phyloP scores from a whole-genome alignment of 768 basidiomycete genomes.

The Suillus plorans region DNA sequence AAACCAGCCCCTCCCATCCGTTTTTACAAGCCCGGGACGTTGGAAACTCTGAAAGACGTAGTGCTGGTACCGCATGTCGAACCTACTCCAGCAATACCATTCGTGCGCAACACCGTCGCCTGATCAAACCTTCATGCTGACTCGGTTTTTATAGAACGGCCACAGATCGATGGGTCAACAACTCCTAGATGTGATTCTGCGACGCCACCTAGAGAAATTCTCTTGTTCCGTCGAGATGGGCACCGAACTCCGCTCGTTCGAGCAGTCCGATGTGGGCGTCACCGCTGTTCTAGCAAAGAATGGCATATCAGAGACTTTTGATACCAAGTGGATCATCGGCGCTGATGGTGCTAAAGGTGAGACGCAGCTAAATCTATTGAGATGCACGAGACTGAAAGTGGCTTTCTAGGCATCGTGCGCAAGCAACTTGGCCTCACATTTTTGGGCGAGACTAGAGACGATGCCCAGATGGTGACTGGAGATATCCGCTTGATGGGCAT shows the following conservation, averaged over 20 bases:
- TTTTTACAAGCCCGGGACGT: conserved; percentile 26
- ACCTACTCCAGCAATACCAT: conserved; percentile 25
- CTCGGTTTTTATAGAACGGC: neutral
- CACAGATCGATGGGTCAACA: conserved; percentile 15
- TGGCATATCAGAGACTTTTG: conserved; percentile 4
- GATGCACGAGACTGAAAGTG: neutral
- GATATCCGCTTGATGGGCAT: conserved; percentile 36
- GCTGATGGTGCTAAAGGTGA: conserved; percentile 20
- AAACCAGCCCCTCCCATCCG: conserved; percentile 29
- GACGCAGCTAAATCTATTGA: neutral
- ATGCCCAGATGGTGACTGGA: conserved; percentile 25
- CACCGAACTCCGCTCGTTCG: conserved; percentile 34
- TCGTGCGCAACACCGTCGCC: conserved; percentile 17
- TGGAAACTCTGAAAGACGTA: conserved; percentile 5
- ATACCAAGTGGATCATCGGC: conserved; percentile 14
- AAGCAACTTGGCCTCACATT: conserved; percentile 12
- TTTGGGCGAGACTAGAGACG: conserved; percentile 32
- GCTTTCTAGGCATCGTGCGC: conserved; percentile 4
- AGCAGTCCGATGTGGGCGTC: conserved; percentile 34
- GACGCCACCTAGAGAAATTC: conserved; percentile 5
- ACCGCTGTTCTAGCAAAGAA: conserved; percentile 13
- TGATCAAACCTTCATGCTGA: neutral
- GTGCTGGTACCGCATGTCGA: conserved; percentile 17
- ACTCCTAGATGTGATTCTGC: conserved; percentile 25
- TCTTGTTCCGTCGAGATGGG: conserved; percentile 33